A percentile compares a stretch with the other conserved stretches of the same genome.
Conservation (phyloP, 2,329 filamentous ascomycete species). For the Scedosporium minutisporum region DNA sequence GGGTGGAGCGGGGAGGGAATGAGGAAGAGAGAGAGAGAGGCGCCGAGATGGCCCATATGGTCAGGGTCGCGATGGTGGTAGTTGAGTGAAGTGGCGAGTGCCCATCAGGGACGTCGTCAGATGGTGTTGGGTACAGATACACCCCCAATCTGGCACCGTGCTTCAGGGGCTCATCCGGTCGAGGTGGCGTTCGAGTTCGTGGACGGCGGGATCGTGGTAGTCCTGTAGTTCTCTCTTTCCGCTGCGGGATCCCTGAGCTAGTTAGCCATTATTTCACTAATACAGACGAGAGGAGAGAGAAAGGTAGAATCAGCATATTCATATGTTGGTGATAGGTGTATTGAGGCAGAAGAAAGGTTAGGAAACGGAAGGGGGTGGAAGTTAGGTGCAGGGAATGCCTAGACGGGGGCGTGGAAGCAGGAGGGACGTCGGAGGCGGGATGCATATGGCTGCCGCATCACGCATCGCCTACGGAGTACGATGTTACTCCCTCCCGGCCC, state of each 20-base stretch:
- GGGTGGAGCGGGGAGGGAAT: background rate
- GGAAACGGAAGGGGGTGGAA: background rate
- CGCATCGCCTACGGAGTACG: background rate
- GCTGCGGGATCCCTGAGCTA: too few species aligned
- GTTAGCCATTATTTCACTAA: too few species aligned
- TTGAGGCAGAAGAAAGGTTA: too few species aligned
- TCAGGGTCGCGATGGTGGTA: background rate
- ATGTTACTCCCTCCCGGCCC: background rate
- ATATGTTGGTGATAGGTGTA: too few species aligned
- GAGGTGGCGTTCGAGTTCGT: background rate
- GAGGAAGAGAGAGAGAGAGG: background rate
- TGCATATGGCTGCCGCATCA: slow-evolving; percentile 1
- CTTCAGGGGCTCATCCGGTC: background rate
- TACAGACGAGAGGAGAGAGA: too few species aligned
- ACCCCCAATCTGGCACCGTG: background rate
- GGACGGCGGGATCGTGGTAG: background rate
- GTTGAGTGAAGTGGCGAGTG: background rate
- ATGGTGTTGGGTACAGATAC: background rate
- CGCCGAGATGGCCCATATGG: too few species aligned
- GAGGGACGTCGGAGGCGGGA: background rate
- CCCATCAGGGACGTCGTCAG: background rate
- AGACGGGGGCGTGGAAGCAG: background rate
- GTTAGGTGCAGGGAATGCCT: background rate
- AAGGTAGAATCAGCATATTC: too few species aligned
- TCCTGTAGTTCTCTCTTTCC: too few species aligned